These are phyloP conservation scores for Tylopilus sp. DNA, from an alignment of 768 basidiomycete species.

Conservation along the genomic window DNA sequence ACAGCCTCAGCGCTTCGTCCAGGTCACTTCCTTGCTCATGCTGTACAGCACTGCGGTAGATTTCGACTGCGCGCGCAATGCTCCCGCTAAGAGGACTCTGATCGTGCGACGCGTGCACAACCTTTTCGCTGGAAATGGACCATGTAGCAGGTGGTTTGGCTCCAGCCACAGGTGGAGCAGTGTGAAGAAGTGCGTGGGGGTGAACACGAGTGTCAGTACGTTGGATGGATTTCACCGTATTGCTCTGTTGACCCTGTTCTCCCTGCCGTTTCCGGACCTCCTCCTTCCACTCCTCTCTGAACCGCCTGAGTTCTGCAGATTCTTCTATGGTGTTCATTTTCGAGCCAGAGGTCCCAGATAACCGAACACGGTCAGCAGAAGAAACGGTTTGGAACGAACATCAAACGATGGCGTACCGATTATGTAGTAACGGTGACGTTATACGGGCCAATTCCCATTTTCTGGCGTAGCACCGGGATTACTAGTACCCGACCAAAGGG, in stretches of 20 bases:
- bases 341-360: not conserved
- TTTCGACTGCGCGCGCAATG: slow-evolving; percentile 51
- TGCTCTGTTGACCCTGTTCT: slow-evolving; percentile 6
- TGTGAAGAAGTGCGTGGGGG: not conserved
- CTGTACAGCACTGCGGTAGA: slow-evolving; percentile 69
- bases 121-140: slow-evolving; percentile 11
- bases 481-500: too few relatives aligned
- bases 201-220: slow-evolving; percentile 7
- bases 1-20: slow-evolving; percentile 72
- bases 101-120: slow-evolving; percentile 23
- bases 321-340: slow-evolving; percentile 36
- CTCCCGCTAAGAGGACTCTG: slow-evolving; percentile 31
- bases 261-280: slow-evolving; percentile 47
- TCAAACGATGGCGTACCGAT: too few relatives aligned
- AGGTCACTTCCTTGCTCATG: slow-evolving; percentile 72
- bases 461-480: too few relatives aligned
- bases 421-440: too few relatives aligned
- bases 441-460: too few relatives aligned
- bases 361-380: not conserved
- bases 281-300: slow-evolving; percentile 71
- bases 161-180: not conserved
- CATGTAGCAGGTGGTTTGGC: slow-evolving; percentile 6
- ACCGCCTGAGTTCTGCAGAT: slow-evolving; percentile 59
- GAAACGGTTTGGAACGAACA: not conserved
- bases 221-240: not conserved